phyloP scores from a whole-genome alignment of 352 stramenopile species.

The Globisporangium nodosum region DNA sequence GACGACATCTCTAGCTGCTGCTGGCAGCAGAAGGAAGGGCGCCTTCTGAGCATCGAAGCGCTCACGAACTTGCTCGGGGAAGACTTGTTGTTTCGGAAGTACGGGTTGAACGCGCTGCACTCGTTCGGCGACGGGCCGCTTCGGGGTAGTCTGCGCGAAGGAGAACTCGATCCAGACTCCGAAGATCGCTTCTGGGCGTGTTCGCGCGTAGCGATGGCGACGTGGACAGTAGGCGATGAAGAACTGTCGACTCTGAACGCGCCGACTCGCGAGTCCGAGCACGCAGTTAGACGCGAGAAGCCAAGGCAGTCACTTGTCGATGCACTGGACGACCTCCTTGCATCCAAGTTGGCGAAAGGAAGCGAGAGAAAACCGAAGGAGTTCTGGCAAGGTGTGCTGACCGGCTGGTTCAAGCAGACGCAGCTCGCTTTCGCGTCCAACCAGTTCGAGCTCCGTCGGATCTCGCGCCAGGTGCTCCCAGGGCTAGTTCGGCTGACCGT shows the following conservation, averaged over 20 bases:
- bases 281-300: not conserved
- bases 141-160: not conserved
- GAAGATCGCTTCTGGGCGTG: not conserved
- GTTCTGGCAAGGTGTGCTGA: slow-evolving; percentile 30
- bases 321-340: not conserved
- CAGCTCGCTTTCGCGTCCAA: slow-evolving; percentile 35
- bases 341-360: slow-evolving; percentile 6
- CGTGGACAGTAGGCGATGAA: slow-evolving; percentile 30
- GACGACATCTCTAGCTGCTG: slow-evolving; percentile 19
- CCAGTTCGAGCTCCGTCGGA: slow-evolving; percentile 66
- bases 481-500: slow-evolving; percentile 43
- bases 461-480: slow-evolving; percentile 51
- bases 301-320: not conserved
- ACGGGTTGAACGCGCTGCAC: not conserved
- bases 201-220: slow-evolving; percentile 9
- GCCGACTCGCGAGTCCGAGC: not conserved
- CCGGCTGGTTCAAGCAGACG: slow-evolving; percentile 36
- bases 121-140: not conserved
- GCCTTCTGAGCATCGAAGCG: slow-evolving; percentile 61
- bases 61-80: slow-evolving; percentile 39
- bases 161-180: too few species aligned
- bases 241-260: slow-evolving; percentile 6
- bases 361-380: slow-evolving; percentile 1
- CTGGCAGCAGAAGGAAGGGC: slow-evolving; percentile 68
- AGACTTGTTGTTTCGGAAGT: slow-evolving; percentile 15